Evolutionary conservation across 805 yeast species (phyloP).

Genomic region (Candida coleopterorum): DNA sequence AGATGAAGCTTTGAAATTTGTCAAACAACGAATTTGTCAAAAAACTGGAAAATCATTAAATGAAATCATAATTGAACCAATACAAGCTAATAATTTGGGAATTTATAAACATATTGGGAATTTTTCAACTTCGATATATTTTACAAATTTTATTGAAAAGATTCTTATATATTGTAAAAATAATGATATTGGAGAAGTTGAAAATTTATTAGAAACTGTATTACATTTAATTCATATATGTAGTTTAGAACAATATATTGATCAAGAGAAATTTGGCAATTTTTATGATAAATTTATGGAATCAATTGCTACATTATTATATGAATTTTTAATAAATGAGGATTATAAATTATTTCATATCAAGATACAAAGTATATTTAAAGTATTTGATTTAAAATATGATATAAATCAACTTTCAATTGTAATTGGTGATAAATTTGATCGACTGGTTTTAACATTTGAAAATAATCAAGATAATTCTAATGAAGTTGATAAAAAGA

Average conservation of each 20-base stretch:
- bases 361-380: conserved; percentile 54
- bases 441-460: conserved; percentile 17
- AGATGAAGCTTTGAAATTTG: conserved; percentile 72
- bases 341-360: conserved; percentile 42
- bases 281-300: conserved; percentile 27
- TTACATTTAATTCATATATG: conserved; percentile 69
- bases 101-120: conserved; percentile 42
- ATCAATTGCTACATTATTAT: conserved; percentile 31
- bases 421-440: conserved; percentile 20
- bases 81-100: conserved; percentile 23
- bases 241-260: conserved; percentile 27
- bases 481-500: conserved; percentile 53
- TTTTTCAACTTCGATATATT: conserved; percentile 49
- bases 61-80: conserved; percentile 57
- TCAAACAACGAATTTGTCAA: conserved; percentile 48
- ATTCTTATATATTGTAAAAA: conserved; percentile 38
- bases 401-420: conserved; percentile 14
- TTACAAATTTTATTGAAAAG: conserved; percentile 48
- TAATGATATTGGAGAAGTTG: conserved; percentile 41
- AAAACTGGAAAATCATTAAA: conserved; percentile 32
- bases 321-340: conserved; percentile 37
- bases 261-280: conserved; percentile 26
- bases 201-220: conserved; percentile 51
- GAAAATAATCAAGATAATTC: conserved; percentile 15
- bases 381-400: conserved; percentile 22